Evolutionary conservation across 768 basidiomycete genomes (phyloP).

Genomic region (Agaricus subrufescens): DNA sequence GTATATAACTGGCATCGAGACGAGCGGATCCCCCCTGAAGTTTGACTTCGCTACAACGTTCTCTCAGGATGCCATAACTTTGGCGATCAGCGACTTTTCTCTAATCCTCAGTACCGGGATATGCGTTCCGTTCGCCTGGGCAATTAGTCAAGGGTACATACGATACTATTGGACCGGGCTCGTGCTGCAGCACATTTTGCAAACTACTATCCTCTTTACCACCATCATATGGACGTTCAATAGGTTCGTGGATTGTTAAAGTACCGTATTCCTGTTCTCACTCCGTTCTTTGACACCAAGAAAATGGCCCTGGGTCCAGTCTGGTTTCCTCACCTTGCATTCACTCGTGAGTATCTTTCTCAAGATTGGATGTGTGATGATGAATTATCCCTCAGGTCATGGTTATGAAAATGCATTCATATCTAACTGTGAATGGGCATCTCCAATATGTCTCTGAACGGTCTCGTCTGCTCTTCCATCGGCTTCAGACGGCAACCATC

Average conservation of each 20-base stretch:
- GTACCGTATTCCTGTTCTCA: too few relatives aligned
- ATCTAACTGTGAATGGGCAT: constrained; percentile 83
- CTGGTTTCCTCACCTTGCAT: constrained; percentile 84
- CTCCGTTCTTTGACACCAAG: constrained; percentile 27
- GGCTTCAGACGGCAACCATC: constrained; percentile 43
- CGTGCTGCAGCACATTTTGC: constrained; percentile 75
- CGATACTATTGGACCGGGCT: constrained; percentile 74
- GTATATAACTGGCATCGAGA: constrained; percentile 71
- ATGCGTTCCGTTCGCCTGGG: constrained; percentile 83
- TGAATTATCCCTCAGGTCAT: constrained; percentile 43
- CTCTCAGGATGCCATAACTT: constrained; percentile 75
- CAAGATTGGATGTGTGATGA: neutral
- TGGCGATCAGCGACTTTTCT: constrained; percentile 80
- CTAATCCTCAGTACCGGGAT: constrained; percentile 72
- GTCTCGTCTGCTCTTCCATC: constrained; percentile 34
- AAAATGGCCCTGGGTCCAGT: constrained; percentile 98
- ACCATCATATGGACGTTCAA: constrained; percentile 91
- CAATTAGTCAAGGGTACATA: constrained; percentile 74
- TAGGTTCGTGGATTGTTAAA: constrained; percentile 35
- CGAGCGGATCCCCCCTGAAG: constrained; percentile 73
- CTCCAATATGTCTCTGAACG: constrained; percentile 53
- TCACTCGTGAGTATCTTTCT: constrained; percentile 52
- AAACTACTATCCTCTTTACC: constrained; percentile 64
- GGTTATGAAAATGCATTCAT: constrained; percentile 97
- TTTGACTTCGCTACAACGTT: constrained; percentile 83